Base-by-base conservation (phyloP, 768 basidiomycete genomes). In the Tephrocybe sp. region DNA sequence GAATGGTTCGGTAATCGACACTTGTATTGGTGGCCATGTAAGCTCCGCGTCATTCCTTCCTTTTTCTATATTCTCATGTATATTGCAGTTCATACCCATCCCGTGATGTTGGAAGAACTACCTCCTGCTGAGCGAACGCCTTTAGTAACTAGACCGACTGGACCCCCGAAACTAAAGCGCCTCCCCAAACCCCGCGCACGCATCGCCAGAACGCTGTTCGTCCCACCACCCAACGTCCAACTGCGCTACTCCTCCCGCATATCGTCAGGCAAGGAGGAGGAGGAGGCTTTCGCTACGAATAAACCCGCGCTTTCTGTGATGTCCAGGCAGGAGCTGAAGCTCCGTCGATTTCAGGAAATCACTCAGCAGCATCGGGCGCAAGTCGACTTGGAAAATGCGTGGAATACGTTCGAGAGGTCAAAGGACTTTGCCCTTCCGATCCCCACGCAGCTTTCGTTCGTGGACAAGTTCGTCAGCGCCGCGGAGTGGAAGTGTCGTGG, bases 1-100 rank as follows among this genome's bases (percentile, higher is more conserved):
- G 74, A 72, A 55, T 76, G 78, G 70, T 73, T 76, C 48, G 80
- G 60, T 19, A 65, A 69, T 45, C 73, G 69, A 45, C 75, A 80
- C 59, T 72, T 75, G 2, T 57, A 77, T 6, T 78, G 73, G 71
- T 77, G 74, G 60, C 71, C 76, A 63, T 58, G 74, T 72, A 33
- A 47, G 54, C 39, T 48, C 40, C 30, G 3, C 23, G 16, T 13
- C 42, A 45, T 26, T 33, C 14, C 5, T 49, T 40, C n/a, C 23
- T 33, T 20, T 38, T 40, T 32, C 13, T 23, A 41, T 11, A 5
- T 42, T 46, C 8, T 33, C n/a, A 46, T 39, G 5, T 41, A 17
- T 20, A 20, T 23, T 22, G 35, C 35, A 72, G 68, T 61, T 45
- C 62, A 69, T 53, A 71, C 68, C 58, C 65, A 68, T 40, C 52